Conservation (phyloP, 495 filamentous ascomycete genomes). For the Gamarada debralockiae region DNA sequence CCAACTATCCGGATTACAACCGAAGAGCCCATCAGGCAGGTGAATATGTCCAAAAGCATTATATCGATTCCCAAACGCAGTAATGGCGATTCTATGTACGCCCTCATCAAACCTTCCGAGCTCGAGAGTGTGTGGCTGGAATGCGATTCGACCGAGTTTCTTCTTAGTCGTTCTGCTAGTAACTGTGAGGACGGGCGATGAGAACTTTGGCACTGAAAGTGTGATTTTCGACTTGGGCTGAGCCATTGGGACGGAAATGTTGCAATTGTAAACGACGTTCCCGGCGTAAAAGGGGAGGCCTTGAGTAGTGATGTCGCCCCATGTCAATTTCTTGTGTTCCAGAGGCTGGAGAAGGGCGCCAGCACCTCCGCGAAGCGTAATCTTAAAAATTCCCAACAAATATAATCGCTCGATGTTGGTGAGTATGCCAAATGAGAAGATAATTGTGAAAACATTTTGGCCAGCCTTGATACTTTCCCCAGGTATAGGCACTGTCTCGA, state of each 20-base stretch:
- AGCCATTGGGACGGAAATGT: constrained; percentile 2
- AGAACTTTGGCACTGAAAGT: constrained; percentile 16
- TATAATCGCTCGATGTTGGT: constrained; percentile 28
- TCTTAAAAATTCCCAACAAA: constrained; percentile 20
- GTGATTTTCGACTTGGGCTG: neutral
- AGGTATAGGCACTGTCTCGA: constrained; percentile 11
- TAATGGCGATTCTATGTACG: constrained; percentile 12
- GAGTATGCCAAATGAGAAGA: constrained; percentile 18
- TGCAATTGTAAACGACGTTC: constrained; percentile 22
- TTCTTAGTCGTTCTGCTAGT: neutral
- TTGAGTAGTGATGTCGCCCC: constrained; percentile 18
- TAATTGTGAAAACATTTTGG: constrained; percentile 7
- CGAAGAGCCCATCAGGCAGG: constrained; percentile 1
- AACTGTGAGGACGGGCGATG: constrained; percentile 17
- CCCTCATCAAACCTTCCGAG: constrained; percentile 8
- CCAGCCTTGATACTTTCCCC: constrained; percentile 10
- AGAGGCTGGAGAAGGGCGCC: constrained; percentile 6
- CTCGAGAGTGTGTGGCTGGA: constrained; percentile 16
- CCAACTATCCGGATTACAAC: constrained; percentile 20
- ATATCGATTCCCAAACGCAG: constrained; percentile 24
- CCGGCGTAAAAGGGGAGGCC: constrained; percentile 27
- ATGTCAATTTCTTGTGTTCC: constrained; percentile 2
- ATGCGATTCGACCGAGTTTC: constrained; percentile 18
- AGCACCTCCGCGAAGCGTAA: constrained; percentile 5
- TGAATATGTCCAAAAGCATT: constrained; percentile 26